Evolutionary conservation across 345 rosid genomes (phyloP), one percentile per base, ranked within the genome.

Genomic region (Arabis hirsuta): DNA sequence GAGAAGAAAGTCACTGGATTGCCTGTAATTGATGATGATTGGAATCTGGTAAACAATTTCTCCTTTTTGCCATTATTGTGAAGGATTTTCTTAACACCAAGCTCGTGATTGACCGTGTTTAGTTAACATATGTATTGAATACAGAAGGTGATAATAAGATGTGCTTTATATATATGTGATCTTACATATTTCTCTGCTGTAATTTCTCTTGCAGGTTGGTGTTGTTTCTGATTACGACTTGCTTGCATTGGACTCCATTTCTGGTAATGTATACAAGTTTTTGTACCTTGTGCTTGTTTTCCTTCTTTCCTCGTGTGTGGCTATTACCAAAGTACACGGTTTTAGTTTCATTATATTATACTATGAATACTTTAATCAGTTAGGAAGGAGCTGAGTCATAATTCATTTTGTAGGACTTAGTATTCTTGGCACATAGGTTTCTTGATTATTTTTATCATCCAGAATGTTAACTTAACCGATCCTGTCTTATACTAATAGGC

Each of bases 191-290:
- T 24, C 60, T 22, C 55, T 55, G 32, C 50, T 62, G 41, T n/a
- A 16, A 47, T 65, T 20, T 47, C 44, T 46, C 57, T 36, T 83
- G 81, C 84, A 91, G 98, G 95, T 94, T 78, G 98, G 98, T 48
- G 95, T 94, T 73, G 97, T 94, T 81, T 91, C 98, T 43, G 98
- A 94, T 81, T 94, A 94, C 77, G 98, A 94, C 71, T 74, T 94
- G 76, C 70, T 94, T 79, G 96, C 96, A 48, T 79, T 94, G 9
- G 96, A 89, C 81, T 80, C 95, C 41, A 85, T 94, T 52, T 91
- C 98, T 83, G 98, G 98, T 89, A 80, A 53, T 45, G 3, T 26
- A 22, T n/a, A 38, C 38, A 48, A 22, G 10, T 3, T 43, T 53
- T 29, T 11, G 32, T 42, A 27, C 31, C 29, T 51, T 7, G 41